These are phyloP conservation scores for Hyphopichia buzzinii DNA, from an alignment of 1,139 yeast genomes.

Conservation along the genomic window DNA sequence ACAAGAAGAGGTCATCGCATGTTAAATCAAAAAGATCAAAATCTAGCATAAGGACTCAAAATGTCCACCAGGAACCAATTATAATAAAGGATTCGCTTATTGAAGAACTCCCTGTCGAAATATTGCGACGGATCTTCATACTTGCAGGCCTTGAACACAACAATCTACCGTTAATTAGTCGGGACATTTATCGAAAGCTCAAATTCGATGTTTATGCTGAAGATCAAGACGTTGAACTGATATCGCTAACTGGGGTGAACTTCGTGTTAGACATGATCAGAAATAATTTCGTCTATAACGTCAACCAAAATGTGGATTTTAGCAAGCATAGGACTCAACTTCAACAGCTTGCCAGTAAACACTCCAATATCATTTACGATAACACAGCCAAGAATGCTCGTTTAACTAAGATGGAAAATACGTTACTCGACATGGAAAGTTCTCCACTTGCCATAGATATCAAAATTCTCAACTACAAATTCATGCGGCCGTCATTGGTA, in stretches of 20 bases:
- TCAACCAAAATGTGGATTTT: background rate
- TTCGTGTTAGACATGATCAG: constrained; percentile 7
- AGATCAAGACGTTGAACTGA: background rate
- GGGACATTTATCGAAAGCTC: constrained; percentile 21
- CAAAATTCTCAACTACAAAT: constrained; percentile 8
- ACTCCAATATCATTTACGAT: background rate
- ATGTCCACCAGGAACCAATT: too few relatives aligned
- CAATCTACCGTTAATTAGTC: constrained; percentile 25
- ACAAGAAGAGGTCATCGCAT: background rate
- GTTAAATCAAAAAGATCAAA: background rate
- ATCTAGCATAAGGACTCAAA: too few relatives aligned
- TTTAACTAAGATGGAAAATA: background rate
- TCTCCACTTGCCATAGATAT: constrained; percentile 8
- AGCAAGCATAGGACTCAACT: background rate
- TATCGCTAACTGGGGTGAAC: constrained; percentile 3
- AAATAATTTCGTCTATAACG: background rate
- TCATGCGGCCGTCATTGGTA: background rate
- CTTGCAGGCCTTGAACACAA: constrained; percentile 27
- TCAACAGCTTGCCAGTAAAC: constrained; percentile 2
- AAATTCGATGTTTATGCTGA: constrained; percentile 10
- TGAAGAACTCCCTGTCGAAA: constrained; percentile 30
- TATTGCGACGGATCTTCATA: constrained; percentile 30
- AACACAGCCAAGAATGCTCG: background rate
- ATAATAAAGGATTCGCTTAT: too few relatives aligned
- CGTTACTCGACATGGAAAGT: background rate